phyloP scores from a whole-genome alignment of 2,329 filamentous ascomycete genomes.

The Teratosphaeria zuluensis region DNA sequence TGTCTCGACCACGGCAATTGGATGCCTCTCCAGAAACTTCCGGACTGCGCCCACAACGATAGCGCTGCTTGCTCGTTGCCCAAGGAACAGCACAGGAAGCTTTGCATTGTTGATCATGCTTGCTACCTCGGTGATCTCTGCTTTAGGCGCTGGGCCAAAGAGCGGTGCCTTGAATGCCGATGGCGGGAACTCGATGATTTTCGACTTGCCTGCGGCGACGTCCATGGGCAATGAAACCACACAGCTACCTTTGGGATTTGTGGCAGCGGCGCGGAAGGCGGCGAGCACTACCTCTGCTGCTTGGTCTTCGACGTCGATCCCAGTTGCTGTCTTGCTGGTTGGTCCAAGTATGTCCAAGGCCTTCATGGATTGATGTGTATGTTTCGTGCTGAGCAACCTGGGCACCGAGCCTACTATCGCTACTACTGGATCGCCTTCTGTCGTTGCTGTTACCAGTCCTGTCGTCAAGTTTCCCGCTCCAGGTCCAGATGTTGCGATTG shows the following conservation, averaged over 20 bases:
- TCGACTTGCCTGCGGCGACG: slow-evolving; percentile 32
- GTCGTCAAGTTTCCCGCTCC: slow-evolving; percentile 40
- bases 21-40: slow-evolving; percentile 31
- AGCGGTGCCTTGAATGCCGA: slow-evolving; percentile 32
- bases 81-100: slow-evolving; percentile 37
- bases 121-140: slow-evolving; percentile 26
- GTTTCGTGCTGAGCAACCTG: slow-evolving; percentile 34
- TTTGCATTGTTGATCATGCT: slow-evolving; percentile 24
- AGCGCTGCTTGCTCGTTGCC: slow-evolving; percentile 33
- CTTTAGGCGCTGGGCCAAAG: slow-evolving; percentile 30
- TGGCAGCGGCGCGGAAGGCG: slow-evolving; percentile 34
- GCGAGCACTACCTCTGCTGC: slow-evolving; percentile 39
- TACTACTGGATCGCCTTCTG: slow-evolving; percentile 39
- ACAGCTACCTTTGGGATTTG: slow-evolving; percentile 34
- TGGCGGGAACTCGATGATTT: slow-evolving; percentile 30
- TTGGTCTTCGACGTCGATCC: slow-evolving; percentile 39
- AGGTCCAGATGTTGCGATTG: slow-evolving; percentile 38
- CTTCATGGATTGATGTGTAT: slow-evolving; percentile 40
- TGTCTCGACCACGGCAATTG: slow-evolving; percentile 40
- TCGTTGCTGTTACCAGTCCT: slow-evolving; percentile 38
- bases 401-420: slow-evolving; percentile 41
- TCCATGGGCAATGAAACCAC: slow-evolving; percentile 39
- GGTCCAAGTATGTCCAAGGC: slow-evolving; percentile 36
- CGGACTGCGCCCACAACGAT: slow-evolving; percentile 35
- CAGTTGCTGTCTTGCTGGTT: slow-evolving; percentile 34